Evolutionary conservation across 2,329 filamentous ascomycete species (phyloP), one percentile per base, ranked within the genome.

Genomic region (Akanthomyces uredinophilus): DNA sequence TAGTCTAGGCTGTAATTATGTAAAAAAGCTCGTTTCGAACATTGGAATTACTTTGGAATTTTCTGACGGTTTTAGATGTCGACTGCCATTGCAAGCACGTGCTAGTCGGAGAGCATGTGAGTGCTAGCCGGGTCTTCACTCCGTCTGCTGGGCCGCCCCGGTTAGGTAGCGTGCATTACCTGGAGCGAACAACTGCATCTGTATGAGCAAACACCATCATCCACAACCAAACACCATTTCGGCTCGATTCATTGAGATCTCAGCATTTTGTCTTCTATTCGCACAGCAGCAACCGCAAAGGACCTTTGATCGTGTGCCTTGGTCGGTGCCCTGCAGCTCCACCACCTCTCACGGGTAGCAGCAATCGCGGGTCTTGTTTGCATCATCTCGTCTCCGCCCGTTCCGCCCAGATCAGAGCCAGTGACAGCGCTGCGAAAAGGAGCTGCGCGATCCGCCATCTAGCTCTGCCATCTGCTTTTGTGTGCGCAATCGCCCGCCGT

Each of bases 331-430:
- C 32, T 49, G 22, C 14, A 49, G 46, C 22, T 43, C 46, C 47
- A 60, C 46, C 37, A 39, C 16, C 16, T 13, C 57, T 60, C 47
- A 29, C 20, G 47, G 47, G 57, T 60, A 52, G 57, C 55, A 37
- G 55, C n/a, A 50, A 50, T 58, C 55, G 35, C 57, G 24, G 47
- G 37, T 44, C 47, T 44, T n/a, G 37, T 60, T 60, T 43, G 39
- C 57, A 60, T 60, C 57, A 52, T 52, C 57, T 52, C 47, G 57
- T 44, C 57, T 44, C 47, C 57, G 57, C 57, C 39, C 27, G 3
- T 32, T 37, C 27, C 16, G 27, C 41, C 53, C 27, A 35, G n/a
- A 35, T 14, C n/a, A 37, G 20, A 39, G 44, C 55, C 55, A 58
- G 32, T 58, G 35, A 35, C 57, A 60, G 57, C n/a, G 20, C 37